These are phyloP conservation scores for Luffa aegyptiaca DNA, from an alignment of 306 rosid genomes.

Conservation along the genomic window DNA sequence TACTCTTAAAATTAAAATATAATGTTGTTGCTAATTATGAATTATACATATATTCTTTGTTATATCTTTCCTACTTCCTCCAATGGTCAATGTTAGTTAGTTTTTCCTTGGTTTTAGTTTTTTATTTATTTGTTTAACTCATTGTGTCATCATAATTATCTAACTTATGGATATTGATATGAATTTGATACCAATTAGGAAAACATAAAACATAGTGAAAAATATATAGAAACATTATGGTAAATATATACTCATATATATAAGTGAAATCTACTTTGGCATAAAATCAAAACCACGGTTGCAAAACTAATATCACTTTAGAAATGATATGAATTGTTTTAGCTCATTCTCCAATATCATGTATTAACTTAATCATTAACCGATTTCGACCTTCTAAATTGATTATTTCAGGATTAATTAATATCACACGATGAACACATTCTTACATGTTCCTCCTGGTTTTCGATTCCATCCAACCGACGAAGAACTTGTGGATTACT, in stretches of 20 bases:
- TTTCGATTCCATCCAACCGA: conserved; percentile 95
- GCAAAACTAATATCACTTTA: too few relatives aligned
- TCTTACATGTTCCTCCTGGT: conserved; percentile 83
- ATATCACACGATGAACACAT: conserved; percentile 10
- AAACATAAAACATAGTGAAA: not conserved
- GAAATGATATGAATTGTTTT: too few relatives aligned
- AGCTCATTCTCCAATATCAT: not conserved
- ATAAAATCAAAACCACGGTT: not conserved
- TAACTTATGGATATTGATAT: not conserved
- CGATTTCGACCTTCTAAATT: not conserved
- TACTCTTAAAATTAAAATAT: not conserved
- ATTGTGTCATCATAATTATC: not conserved
- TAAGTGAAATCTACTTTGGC: not conserved
- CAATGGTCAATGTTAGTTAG: not conserved
- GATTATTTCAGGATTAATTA: not conserved
- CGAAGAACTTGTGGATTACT: conserved; percentile 93
- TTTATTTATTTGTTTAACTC: not conserved
- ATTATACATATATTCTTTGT: not conserved
- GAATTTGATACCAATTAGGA: not conserved
- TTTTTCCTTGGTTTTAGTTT: not conserved
- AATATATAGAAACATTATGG: too few relatives aligned
- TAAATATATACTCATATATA: not conserved
- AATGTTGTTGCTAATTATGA: not conserved
- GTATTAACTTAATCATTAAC: too few relatives aligned
- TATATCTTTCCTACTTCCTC: not conserved